These are phyloP conservation scores for Rutstroemia sp. DNA, from an alignment of 2,329 filamentous ascomycete genomes.

Conservation along the genomic window DNA sequence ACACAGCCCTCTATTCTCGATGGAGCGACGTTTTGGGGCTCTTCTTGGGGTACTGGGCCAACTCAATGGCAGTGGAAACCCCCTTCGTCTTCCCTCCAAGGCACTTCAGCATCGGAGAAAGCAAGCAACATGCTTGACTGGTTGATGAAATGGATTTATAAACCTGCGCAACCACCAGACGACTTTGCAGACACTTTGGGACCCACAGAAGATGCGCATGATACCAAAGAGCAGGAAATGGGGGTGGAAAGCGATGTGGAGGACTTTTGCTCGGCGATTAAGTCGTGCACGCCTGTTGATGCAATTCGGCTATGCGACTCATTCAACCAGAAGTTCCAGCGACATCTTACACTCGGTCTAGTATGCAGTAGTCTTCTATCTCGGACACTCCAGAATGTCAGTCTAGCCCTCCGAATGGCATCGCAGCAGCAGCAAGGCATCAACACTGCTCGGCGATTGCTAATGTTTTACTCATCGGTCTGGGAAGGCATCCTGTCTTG, in stretches of 20 bases:
- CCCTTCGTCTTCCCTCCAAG: constrained; percentile 18
- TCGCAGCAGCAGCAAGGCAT: neutral
- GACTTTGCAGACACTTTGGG: neutral
- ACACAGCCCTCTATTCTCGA: constrained; percentile 12
- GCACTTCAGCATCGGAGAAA: constrained; percentile 1
- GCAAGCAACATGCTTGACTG: constrained; percentile 15
- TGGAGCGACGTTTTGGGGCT: constrained; percentile 16
- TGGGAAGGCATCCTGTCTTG: constrained; percentile 23
- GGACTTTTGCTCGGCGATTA: constrained; percentile 13
- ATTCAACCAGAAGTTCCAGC: constrained; percentile 19
- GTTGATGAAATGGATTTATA: constrained; percentile 15
- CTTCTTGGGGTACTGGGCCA: constrained; percentile 19
- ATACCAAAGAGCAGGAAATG: neutral
- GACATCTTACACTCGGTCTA: constrained; percentile 19
- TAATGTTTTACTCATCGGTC: constrained; percentile 19
- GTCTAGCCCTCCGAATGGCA: constrained; percentile 7
- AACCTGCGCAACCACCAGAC: neutral
- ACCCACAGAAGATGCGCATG: neutral
- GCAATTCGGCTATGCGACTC: constrained; percentile 11
- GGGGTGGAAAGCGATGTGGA: constrained; percentile 8
- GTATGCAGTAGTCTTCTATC: constrained; percentile 14
- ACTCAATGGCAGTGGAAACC: constrained; percentile 28
- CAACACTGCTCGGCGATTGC: constrained; percentile 1
- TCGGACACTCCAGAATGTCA: constrained; percentile 8
- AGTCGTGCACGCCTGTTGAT: neutral